Evolutionary conservation across 1,139 yeast species (phyloP).

Genomic region (Diutina mesorugosa): DNA sequence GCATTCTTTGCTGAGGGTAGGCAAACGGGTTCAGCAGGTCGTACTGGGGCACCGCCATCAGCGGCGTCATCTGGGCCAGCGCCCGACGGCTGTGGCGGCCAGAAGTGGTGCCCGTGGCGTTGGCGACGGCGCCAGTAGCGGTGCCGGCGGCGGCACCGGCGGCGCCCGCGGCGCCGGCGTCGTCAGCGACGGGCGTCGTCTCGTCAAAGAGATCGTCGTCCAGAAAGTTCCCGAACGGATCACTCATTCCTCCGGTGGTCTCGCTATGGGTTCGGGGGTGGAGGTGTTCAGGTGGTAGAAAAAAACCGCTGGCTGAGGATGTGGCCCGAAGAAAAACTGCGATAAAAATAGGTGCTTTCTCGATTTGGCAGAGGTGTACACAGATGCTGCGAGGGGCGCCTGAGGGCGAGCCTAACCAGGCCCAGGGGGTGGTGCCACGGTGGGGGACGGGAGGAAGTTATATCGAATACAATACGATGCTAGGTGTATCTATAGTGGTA

Average conservation of each 20-base stretch:
- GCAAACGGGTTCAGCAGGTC: background rate
- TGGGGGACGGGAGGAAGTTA: too few species aligned
- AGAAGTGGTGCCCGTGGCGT: background rate
- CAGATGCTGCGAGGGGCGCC: background rate
- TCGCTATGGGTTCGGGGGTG: background rate
- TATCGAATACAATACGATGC: too few species aligned
- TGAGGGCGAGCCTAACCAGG: background rate
- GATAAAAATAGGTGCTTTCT: background rate
- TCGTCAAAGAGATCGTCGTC: conserved; percentile 2
- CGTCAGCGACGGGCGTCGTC: background rate
- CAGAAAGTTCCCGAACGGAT: conserved; percentile 2
- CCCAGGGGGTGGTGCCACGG: background rate
- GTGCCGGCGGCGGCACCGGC: background rate
- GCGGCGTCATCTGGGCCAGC: background rate
- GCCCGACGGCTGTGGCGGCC: background rate
- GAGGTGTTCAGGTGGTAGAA: background rate
- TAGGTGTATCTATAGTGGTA: too few species aligned
- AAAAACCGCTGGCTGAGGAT: background rate
- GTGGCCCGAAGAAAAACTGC: background rate
- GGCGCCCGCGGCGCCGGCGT: background rate
- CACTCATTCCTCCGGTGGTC: background rate
- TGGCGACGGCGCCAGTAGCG: background rate
- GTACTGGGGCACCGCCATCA: background rate
- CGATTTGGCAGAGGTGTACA: conserved; percentile 2
- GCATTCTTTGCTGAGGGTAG: background rate